These are phyloP conservation scores for Brettanomyces nanus DNA, from an alignment of 805 yeast genomes.

Conservation along the genomic window DNA sequence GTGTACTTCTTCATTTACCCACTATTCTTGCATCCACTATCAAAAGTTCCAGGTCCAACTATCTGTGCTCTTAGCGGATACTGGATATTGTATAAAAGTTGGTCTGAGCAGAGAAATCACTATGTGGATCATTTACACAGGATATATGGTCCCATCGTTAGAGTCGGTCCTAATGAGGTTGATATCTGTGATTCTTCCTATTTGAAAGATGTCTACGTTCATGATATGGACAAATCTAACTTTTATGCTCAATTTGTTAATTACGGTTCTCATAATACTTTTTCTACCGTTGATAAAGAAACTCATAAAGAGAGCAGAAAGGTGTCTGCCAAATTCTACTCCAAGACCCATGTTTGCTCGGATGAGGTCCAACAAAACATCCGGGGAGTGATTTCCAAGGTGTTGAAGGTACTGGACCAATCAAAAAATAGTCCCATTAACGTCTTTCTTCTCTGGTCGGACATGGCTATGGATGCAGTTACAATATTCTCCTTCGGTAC, in stretches of 20 bases:
- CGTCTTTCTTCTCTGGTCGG: conserved; percentile 55
- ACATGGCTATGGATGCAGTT: conserved; percentile 65
- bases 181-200: conserved; percentile 45
- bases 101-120: conserved; percentile 41
- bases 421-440: conserved; percentile 32
- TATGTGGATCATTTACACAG: conserved; percentile 43
- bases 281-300: conserved; percentile 44
- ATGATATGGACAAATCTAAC: conserved; percentile 45
- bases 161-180: conserved; percentile 54
- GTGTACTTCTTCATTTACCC: conserved; percentile 32
- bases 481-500: conserved; percentile 53
- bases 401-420: conserved; percentile 17
- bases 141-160: conserved; percentile 53
- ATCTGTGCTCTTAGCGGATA: conserved; percentile 37
- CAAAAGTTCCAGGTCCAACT: conserved; percentile 51
- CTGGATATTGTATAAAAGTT: conserved; percentile 33
- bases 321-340: conserved; percentile 33
- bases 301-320: conserved; percentile 38
- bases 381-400: conserved; percentile 24
- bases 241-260: conserved; percentile 56
- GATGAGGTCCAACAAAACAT: conserved; percentile 26
- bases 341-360: conserved; percentile 33
- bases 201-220: conserved; percentile 47
- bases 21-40: conserved; percentile 39
- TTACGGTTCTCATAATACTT: conserved; percentile 52